A percentile compares a stretch with the other conserved stretches of the same genome.
These are phyloP conservation scores for Omphalotus olearius DNA, from an alignment of 1,284 basidiomycete species.

Conservation along the genomic window DNA sequence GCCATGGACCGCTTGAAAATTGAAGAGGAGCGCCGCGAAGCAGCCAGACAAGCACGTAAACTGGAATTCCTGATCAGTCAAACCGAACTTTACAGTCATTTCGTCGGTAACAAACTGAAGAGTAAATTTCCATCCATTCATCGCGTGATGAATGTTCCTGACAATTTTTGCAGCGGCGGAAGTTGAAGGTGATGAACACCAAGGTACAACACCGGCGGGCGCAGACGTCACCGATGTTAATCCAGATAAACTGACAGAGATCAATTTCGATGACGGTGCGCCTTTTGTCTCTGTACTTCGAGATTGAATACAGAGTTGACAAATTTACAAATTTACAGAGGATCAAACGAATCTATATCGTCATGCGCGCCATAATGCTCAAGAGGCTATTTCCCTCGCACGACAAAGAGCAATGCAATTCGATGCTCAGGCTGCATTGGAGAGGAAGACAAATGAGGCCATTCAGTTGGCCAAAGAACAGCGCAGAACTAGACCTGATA, in stretches of 20 bases:
- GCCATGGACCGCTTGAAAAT: slow-evolving; percentile 85
- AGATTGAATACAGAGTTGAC: slow-evolving; percentile 1
- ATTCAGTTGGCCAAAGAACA: slow-evolving; percentile 65
- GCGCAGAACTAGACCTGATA: slow-evolving; percentile 48
- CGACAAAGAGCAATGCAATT: slow-evolving; percentile 83
- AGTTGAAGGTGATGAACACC: slow-evolving; percentile 71
- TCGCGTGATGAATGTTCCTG: slow-evolving; percentile 10
- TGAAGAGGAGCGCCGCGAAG: slow-evolving; percentile 96
- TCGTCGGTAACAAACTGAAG: slow-evolving; percentile 98
- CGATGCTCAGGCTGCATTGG: slow-evolving; percentile 77
- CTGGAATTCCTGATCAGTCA: slow-evolving; percentile 99
- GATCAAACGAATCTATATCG: slow-evolving; percentile 87
- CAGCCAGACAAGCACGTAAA: slow-evolving; percentile 92
- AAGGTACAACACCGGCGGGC: slow-evolving; percentile 47
- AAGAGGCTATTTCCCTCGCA: slow-evolving; percentile 83
- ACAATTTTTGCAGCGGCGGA: slow-evolving; percentile 65
- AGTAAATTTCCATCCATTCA: slow-evolving; percentile 48
- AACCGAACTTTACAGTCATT: slow-evolving; percentile 98
- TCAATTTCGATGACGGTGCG: slow-evolving; percentile 93
- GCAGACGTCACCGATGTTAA: slow-evolving; percentile 54
- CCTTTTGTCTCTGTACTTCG: slow-evolving; percentile 8
- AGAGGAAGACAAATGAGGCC: slow-evolving; percentile 78
- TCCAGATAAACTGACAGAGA: slow-evolving; percentile 59
- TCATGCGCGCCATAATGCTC: slow-evolving; percentile 89
- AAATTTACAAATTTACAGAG: slow-evolving; percentile 41